Evolutionary conservation across 306 rosid species (phyloP), one percentile per base, ranked within the genome.

Genomic region (Ziziphus jujuba): DNA sequence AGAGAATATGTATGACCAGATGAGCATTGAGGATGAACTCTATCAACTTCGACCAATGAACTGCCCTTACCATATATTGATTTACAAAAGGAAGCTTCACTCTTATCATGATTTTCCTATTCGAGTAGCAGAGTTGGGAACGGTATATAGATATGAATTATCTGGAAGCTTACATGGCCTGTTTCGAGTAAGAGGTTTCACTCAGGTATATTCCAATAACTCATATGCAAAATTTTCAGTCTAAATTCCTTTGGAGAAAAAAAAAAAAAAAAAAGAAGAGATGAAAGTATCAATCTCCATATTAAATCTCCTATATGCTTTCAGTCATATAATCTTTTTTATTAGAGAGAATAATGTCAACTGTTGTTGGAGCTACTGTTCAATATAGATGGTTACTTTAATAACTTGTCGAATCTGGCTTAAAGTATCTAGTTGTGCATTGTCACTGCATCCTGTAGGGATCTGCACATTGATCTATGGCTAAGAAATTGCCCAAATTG

Each of bases 1-100:
- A 57, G 99, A 93, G 79, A 93, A 85, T 77, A 93, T 93, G 99
- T 93, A 81, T 76, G 92, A 88, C 74, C 99, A 90, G 78, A 93
- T 93, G 96, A 82, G 71, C 52, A 82, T 92, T 8, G 99, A 93
- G 71, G 90, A 93, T 12, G 99, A 87, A 73, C 85, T 85, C 70
- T 90, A 90, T 88, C 99, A 90, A 70, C 96, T 93, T 84, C 89
- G 97, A 59, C 96, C 97, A 14, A 93, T 93, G 99, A 93, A 93
- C 85, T 93, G 99, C 69, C 99, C 99, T 33, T 90, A 90, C 75
- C 99, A 93, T 79, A 90, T 93, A 75, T 76, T 93, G 78, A 56
- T 88, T 65, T 93, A 90, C 83, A 90, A 93, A 85, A 85, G 99
- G 72, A 90, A 76, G 84, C 97, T 55, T 66, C 90, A 91, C 74